A percentile compares a stretch with the other conserved stretches of the same genome.
These are phyloP conservation scores for Cucumis melo DNA, from an alignment of 306 rosid species.

Conservation along the genomic window DNA sequence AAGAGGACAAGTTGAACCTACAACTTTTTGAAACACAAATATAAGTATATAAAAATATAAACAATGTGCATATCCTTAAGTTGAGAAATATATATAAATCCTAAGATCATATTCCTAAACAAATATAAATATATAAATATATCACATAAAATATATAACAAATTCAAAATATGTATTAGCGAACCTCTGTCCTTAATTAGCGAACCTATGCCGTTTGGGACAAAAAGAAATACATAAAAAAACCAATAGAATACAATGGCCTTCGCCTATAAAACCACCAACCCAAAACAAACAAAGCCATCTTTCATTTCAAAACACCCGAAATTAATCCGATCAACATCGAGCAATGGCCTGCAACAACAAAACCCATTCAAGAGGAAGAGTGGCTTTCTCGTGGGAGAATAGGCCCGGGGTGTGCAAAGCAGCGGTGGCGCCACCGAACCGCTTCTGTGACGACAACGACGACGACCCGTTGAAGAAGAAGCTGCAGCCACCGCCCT, in stretches of 20 bases:
- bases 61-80: too few relatives aligned
- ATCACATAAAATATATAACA: too few relatives aligned
- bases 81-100: too few relatives aligned
- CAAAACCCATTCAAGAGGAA: constrained; percentile 10
- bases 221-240: neutral
- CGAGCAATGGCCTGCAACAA: constrained; percentile 17
- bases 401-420: constrained; percentile 51
- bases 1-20: too few relatives aligned
- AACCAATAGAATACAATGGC: neutral
- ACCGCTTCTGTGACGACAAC: neutral
- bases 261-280: neutral
- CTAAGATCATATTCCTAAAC: too few relatives aligned
- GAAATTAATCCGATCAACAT: neutral
- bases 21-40: too few relatives aligned
- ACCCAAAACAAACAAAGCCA: neutral
- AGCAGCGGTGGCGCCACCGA: neutral
- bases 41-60: too few relatives aligned
- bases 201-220: neutral
- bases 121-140: too few relatives aligned
- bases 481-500: constrained; percentile 53
- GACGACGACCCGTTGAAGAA: constrained; percentile 15
- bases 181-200: neutral
- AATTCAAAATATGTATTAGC: too few relatives aligned
- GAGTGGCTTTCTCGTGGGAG: constrained; percentile 74
- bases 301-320: neutral